Evolutionary conservation across 257 asterid species (phyloP).

Genomic region (Voacanga thouarsii): DNA sequence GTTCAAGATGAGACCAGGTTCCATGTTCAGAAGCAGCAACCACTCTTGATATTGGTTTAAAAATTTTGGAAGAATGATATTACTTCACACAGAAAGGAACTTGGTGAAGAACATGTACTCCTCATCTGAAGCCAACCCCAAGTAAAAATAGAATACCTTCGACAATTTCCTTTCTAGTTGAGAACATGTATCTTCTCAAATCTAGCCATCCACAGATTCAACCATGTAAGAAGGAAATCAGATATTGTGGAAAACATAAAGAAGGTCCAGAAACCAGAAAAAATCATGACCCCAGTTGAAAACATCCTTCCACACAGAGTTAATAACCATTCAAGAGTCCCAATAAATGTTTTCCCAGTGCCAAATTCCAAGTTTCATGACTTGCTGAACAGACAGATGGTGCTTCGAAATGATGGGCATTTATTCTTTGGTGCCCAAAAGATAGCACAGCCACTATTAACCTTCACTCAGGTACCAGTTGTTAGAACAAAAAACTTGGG

Average conservation of each 20-base stretch:
- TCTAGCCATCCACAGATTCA: background rate
- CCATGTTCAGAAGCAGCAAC: too few relatives aligned
- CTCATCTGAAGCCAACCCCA: background rate
- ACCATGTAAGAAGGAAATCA: background rate
- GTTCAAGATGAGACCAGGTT: background rate
- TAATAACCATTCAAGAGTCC: background rate
- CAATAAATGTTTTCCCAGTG: background rate
- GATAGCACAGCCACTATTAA: background rate
- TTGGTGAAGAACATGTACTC: background rate
- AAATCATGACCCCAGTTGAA: background rate
- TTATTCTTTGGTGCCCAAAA: background rate
- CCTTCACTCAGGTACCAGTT: background rate
- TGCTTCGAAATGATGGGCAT: background rate
- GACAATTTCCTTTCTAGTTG: background rate
- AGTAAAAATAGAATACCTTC: background rate
- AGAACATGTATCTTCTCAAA: background rate
- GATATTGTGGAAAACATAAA: background rate
- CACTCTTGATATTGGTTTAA: background rate
- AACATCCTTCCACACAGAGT: background rate
- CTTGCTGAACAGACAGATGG: background rate
- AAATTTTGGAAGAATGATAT: background rate
- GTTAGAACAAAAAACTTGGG: background rate
- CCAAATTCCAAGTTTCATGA: background rate
- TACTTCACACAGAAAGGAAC: background rate
- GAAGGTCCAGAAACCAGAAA: background rate